Evolutionary conservation across 257 asterid species (phyloP).

Genomic region (Ophiorrhiza pumila): DNA sequence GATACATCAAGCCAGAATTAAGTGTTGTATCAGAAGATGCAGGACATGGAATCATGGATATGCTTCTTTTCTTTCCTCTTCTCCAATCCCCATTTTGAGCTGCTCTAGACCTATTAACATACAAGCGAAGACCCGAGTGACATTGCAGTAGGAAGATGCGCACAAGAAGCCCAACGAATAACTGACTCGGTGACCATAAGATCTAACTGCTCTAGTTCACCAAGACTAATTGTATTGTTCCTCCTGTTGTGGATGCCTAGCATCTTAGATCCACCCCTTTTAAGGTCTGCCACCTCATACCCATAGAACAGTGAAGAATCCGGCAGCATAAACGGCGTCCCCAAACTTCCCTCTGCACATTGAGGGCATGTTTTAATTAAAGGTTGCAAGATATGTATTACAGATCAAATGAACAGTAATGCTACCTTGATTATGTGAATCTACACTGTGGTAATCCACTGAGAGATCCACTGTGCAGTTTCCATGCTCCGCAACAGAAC

Average conservation of each 20-base stretch:
- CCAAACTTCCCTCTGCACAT: conserved; percentile 27
- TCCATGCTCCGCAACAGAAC: conserved; percentile 32
- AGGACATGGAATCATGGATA: neutral
- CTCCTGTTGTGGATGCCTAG: conserved; percentile 54
- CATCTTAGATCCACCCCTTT: conserved; percentile 27
- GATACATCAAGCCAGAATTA: conserved; percentile 1
- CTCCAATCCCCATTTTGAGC: conserved; percentile 6
- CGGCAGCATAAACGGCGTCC: conserved; percentile 20
- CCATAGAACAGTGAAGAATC: conserved; percentile 21
- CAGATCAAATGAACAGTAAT: neutral
- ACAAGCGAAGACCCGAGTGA: conserved; percentile 75
- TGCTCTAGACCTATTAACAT: conserved; percentile 33
- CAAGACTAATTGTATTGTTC: conserved; percentile 63
- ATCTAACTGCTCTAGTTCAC: conserved; percentile 59
- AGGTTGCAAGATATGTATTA: neutral
- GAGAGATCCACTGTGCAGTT: conserved; percentile 33
- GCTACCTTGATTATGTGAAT: conserved; percentile 47
- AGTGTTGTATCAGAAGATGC: neutral
- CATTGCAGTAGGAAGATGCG: conserved; percentile 56
- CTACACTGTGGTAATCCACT: conserved; percentile 25
- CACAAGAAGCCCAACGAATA: conserved; percentile 82
- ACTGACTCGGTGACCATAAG: conserved; percentile 62
- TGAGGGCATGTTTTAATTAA: neutral
- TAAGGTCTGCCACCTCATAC: conserved; percentile 29
- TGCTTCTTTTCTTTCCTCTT: neutral